Evolutionary conservation across 2,329 filamentous ascomycete genomes (phyloP).

Genomic region (Paraconiothyrium brasiliense): DNA sequence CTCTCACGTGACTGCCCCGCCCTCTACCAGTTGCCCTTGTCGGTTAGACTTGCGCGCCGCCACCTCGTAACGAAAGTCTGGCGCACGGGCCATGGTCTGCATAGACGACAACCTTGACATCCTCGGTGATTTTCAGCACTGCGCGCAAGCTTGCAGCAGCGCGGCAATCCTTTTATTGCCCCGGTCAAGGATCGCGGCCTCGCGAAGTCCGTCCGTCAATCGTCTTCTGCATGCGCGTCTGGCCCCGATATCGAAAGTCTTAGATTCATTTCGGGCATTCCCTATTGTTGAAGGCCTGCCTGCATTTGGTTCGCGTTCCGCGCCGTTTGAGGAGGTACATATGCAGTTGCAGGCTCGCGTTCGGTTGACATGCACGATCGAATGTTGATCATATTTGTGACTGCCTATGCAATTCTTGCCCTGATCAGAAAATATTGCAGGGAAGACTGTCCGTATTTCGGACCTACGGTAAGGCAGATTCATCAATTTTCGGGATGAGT

Average conservation of each 20-base stretch:
- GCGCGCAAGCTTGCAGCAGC: slow-evolving; percentile 1
- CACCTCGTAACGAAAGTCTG: slow-evolving; percentile 9
- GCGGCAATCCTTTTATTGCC: slow-evolving; percentile 14
- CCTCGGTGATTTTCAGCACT: slow-evolving; percentile 11
- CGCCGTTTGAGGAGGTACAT: slow-evolving; percentile 10
- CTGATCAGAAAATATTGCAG: neutral
- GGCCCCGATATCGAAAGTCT: slow-evolving; percentile 19
- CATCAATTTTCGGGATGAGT: neutral
- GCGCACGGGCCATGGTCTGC: slow-evolving; percentile 15
- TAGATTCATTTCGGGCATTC: slow-evolving; percentile 21
- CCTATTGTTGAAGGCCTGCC: slow-evolving; percentile 13
- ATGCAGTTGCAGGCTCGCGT: neutral
- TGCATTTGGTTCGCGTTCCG: neutral
- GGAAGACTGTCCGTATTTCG: neutral
- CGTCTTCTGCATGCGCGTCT: slow-evolving; percentile 2
- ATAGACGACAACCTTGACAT: slow-evolving; percentile 12
- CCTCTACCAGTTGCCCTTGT: neutral
- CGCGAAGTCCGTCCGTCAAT: slow-evolving; percentile 13
- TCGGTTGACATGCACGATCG: slow-evolving; percentile 5
- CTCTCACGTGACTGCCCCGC: slow-evolving; percentile 5
- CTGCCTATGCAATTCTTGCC: neutral
- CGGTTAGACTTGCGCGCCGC: neutral
- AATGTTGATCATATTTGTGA: neutral
- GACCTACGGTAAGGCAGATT: slow-evolving; percentile 12
- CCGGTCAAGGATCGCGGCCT: slow-evolving; percentile 6